Evolutionary conservation across 768 basidiomycete species (phyloP), one percentile per base, ranked within the genome.

Genomic region (Leccinellum albellum): DNA sequence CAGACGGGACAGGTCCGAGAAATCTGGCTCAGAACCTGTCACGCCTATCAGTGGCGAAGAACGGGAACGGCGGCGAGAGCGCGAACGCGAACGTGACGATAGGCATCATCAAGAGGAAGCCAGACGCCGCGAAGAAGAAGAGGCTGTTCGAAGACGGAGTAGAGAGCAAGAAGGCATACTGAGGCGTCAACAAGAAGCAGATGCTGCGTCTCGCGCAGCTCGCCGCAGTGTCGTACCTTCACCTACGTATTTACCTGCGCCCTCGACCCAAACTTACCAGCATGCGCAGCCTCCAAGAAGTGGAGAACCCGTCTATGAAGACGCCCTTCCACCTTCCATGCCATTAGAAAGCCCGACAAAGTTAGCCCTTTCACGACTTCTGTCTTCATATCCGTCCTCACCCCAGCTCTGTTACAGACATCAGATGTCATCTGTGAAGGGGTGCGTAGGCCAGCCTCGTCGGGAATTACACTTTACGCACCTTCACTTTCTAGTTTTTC

Each of bases 271-370:
- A 26, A 61, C 62, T n/a, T 69, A 75, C 31, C 78, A 76, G 40
- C 72, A 75, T 45, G 31, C 24, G 48, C 66, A 69, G n/a, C 58
- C 64, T 50, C 67, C 73, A 44, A 74, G 71, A 61, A 61, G 64
- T 15, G 66, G 67, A 52, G 63, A 71, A 55, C 55, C 57, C n/a
- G 29, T 70, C 33, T 69, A 73, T 61, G 68, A 69, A 56, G 70
- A 70, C 15, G 66, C 21, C 7, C 57, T 65, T 23, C 79, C 79
- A 17, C 66, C 71, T 35, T 64, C 75, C 31, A 76, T 88, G 75
- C 86, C 88, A n/a, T 70, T 88, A 14, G 83, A 90, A 70, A 86
- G 78, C 61, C 88, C 87, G 33, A 77, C 76, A 20, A 74, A 75
- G 65, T 81, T 76, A 64, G 83, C 80, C 73, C 46, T 76, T 80